Evolutionary conservation across 805 yeast genomes (phyloP), one percentile per base, ranked within the genome.

Genomic region (Hanseniaspora pseudoguilliermondii): DNA sequence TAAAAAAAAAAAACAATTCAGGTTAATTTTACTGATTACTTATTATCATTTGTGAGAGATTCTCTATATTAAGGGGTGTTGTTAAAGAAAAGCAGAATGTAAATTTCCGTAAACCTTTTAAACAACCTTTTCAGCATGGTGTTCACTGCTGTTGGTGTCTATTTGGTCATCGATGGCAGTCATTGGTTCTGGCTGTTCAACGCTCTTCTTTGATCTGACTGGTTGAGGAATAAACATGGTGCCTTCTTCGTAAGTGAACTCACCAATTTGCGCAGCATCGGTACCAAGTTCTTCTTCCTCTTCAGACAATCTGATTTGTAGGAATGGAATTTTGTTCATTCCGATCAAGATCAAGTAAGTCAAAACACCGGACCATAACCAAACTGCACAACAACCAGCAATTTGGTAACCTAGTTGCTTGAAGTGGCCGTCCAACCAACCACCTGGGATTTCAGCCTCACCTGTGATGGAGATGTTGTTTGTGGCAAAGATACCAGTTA

Each of bases 401-500:
- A 88, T 72, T 75, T 91, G 97, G 71, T 83, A 84, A 62, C 95
- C 93, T 61, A 89, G 79, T 73, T 89, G 97, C 58, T 71, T 75
- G 70, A 77, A 86, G 75, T 87, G 79, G 63, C 85, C 88, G 74
- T 85, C 84, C 59, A 89, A 71, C 93, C 95, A 86, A 59, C 96
- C 97, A 65, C 96, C 95, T 29, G 67, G 75, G 61, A 86, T 85
- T 18, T 74, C 77, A 13, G 80, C 70, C 20, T 66, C 69, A 52
- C 67, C 72, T 51, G 71, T 69, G 55, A 88, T 95, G 65, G 90
- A 96, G 62, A 90, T 82, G 71, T 90, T 88, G 72, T 86, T 86
- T 51, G 95, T 87, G 29, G 97, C 95, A 69, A 91, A 91, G 60
- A 91, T 75, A 66, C 96, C 97, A 25, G 97, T 91, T 69, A 89